Base-by-base conservation (phyloP, 768 basidiomycete species). In the Leucocoprinus birnbaumii region DNA sequence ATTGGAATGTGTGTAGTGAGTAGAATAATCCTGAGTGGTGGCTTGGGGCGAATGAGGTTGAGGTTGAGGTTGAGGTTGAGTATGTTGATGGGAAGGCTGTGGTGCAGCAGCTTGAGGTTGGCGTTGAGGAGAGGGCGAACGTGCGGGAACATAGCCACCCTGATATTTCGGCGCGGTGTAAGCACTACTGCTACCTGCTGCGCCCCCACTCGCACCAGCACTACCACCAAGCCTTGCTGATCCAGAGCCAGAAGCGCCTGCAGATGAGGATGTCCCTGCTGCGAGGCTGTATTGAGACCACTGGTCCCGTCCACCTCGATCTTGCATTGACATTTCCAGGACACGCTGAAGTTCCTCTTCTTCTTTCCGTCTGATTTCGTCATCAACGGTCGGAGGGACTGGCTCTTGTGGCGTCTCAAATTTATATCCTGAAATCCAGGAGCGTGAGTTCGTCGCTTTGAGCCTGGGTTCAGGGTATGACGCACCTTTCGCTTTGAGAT, bases 291-390 rank as follows among this genome's bases (percentile, higher is more conserved):
- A 80, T 7, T 72, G 66, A 0, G 73, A 58, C 79, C 85, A 86
- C 31, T 78, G 74, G 4, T 65, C 62, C 46, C 91, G 79, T 0
- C 94, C 94, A 10, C 94, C 94, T 59, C 87, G 89, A 66, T 98
- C 94, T 52, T 87, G 85, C 73, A 94, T 87, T n/a, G 89, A 92
- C 73, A 97, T 85, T 65, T 96, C 94, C 24, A 98, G 76, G 0
- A 87, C 96, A 3, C 94, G 84, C 64, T 94, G 91, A 2, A 98
- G 84, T 61, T 98, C 96, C 64, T 96, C 96, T 63, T 98, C 96
- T 66, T 98, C 96, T 56, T 82, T 81, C 11, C 91, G 77, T 11
- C 90, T 81, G 41, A 84, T 82, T 11, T 91, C 91, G 58, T 93
- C 92, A 58, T 91, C 90, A 13, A 85, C 82, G 0, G 81, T 65